A percentile compares a stretch with the other conserved stretches of the same genome.
Conservation (phyloP, 352 stramenopile species). For the Phytophthora palmivora region DNA sequence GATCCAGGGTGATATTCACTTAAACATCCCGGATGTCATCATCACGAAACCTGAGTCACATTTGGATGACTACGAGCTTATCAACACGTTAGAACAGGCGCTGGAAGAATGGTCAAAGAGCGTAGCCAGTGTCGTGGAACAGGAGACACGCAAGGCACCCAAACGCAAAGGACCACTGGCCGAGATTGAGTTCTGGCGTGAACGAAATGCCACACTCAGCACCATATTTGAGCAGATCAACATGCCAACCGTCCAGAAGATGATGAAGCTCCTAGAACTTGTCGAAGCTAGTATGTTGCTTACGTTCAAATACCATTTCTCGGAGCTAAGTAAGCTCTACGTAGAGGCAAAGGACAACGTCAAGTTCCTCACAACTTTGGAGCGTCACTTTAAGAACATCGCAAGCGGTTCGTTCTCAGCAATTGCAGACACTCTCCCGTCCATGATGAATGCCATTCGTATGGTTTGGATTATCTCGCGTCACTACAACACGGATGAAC, state of each 20-base stretch:
- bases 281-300: constrained; percentile 91
- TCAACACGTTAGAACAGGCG: constrained; percentile 90
- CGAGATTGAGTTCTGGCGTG: constrained; percentile 97
- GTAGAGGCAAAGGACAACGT: constrained; percentile 97
- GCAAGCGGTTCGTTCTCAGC: constrained; percentile 89
- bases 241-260: constrained; percentile 94
- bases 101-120: constrained; percentile 95
- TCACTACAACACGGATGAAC: constrained; percentile 98
- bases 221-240: constrained; percentile 97
- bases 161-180: constrained; percentile 92
- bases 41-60: constrained; percentile 90
- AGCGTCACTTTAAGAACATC: constrained; percentile 97
- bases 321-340: constrained; percentile 94
- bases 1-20: constrained; percentile 94
- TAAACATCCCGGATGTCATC: constrained; percentile 92
- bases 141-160: constrained; percentile 87
- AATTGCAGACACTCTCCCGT: constrained; percentile 94
- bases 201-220: constrained; percentile 93
- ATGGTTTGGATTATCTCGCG: constrained; percentile 98
- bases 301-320: constrained; percentile 95
- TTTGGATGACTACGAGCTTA: constrained; percentile 87
- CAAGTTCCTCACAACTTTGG: constrained; percentile 96
- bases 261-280: constrained; percentile 94
- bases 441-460: constrained; percentile 97
- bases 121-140: constrained; percentile 90